These are phyloP conservation scores for Xerocomus potaroensis DNA, from an alignment of 768 basidiomycete species.

Conservation along the genomic window DNA sequence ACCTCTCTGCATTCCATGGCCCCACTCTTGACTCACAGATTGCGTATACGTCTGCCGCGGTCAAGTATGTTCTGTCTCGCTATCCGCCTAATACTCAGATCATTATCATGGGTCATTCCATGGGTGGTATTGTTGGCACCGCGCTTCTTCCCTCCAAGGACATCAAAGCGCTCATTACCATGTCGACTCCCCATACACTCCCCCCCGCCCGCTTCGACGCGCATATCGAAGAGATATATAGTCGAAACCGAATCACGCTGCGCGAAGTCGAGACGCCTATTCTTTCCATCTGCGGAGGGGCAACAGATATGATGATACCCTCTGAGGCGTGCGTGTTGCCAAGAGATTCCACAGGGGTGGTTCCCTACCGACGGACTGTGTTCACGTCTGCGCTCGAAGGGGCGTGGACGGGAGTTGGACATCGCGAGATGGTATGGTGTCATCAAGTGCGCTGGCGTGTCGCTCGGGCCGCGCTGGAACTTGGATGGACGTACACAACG, in stretches of 20 bases:
- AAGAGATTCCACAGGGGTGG: constrained; percentile 1
- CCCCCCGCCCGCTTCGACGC: constrained; percentile 87
- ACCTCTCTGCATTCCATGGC: constrained; percentile 93
- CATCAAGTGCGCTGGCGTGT: constrained; percentile 92
- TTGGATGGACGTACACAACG: constrained; percentile 35
- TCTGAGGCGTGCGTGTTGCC: constrained; percentile 82
- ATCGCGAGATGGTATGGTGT: constrained; percentile 98
- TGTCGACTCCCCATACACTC: constrained; percentile 89
- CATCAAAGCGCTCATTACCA: constrained; percentile 83
- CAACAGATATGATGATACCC: constrained; percentile 86
- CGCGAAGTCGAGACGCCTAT: constrained; percentile 54
- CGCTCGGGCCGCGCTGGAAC: constrained; percentile 73
- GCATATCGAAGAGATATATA: constrained; percentile 73
- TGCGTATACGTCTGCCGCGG: constrained; percentile 63
- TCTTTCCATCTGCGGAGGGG: constrained; percentile 86
- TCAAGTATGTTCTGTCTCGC: constrained; percentile 72
- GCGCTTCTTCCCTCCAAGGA: constrained; percentile 64
- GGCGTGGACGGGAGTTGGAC: constrained; percentile 94
- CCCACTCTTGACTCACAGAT: constrained; percentile 82
- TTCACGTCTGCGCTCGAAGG: constrained; percentile 88
- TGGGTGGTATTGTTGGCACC: constrained; percentile 92
- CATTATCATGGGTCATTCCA: constrained; percentile 88
- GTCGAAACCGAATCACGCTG: constrained; percentile 39
- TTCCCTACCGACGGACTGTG: constrained; percentile 52
- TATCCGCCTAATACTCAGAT: constrained; percentile 65